A percentile compares a stretch with the other conserved stretches of the same genome.
Conservation (phyloP, 2,329 filamentous ascomycete species). For the Calonectria pseudoreteaudii region DNA sequence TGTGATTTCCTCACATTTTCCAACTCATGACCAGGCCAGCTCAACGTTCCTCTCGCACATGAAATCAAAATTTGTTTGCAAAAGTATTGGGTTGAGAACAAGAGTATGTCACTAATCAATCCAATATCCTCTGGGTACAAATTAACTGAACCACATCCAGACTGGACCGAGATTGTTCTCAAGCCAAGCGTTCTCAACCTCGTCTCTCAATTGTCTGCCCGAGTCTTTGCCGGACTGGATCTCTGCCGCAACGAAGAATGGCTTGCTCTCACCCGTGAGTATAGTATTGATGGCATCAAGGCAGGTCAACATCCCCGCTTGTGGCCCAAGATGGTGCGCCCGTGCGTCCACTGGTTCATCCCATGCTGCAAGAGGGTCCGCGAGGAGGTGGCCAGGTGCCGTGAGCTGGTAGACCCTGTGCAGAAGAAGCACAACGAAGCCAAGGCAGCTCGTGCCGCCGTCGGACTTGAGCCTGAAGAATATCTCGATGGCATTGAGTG, state of each 20-base stretch:
- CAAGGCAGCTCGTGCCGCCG: not conserved
- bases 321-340: not conserved
- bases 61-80: not conserved
- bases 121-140: not conserved
- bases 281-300: not conserved
- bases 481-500: not conserved
- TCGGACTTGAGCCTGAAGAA: not conserved
- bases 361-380: not conserved
- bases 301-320: not conserved
- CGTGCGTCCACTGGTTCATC: not conserved
- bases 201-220: not conserved
- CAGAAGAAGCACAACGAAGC: not conserved
- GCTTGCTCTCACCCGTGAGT: not conserved
- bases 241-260: not conserved
- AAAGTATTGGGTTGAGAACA: not conserved
- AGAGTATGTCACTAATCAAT: not conserved
- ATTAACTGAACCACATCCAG: not conserved
- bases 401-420: not conserved
- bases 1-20: not conserved
- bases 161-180: not conserved
- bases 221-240: not conserved
- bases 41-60: not conserved
- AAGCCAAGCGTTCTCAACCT: not conserved
- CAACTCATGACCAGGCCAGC: not conserved
- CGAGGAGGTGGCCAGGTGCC: not conserved